Conservation (phyloP, 768 basidiomycete genomes). For the Suillus luteus region DNA sequence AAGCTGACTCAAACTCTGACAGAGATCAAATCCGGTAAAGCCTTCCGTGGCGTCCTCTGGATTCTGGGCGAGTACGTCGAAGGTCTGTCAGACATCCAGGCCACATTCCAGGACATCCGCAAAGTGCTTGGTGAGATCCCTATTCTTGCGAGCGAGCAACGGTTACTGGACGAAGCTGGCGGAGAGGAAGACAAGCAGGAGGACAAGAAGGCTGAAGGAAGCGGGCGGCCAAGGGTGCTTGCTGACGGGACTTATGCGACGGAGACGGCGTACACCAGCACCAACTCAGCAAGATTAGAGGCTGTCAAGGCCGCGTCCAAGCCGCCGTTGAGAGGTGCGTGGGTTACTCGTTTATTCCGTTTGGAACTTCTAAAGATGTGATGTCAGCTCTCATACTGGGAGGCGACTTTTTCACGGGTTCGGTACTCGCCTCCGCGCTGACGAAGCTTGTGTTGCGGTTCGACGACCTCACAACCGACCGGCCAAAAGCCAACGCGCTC, state of each 20-base stretch:
- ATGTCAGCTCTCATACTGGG: constrained; percentile 77
- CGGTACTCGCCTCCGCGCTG: constrained; percentile 85
- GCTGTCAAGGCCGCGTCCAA: constrained; percentile 85
- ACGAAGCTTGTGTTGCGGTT: constrained; percentile 90
- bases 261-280: constrained; percentile 82
- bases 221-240: constrained; percentile 73
- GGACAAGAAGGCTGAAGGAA: constrained; percentile 38
- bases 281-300: constrained; percentile 66
- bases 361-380: not conserved
- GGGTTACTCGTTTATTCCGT: not conserved
- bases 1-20: constrained; percentile 77
- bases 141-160: constrained; percentile 58
- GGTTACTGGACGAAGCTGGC: constrained; percentile 72
- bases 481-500: constrained; percentile 37
- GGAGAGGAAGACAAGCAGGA: constrained; percentile 52
- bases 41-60: constrained; percentile 96
- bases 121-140: not conserved
- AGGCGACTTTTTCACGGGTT: constrained; percentile 96
- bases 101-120: constrained; percentile 36
- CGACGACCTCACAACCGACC: constrained; percentile 51
- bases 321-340: constrained; percentile 82
- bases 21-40: constrained; percentile 92
- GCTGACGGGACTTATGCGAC: constrained; percentile 99
- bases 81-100: constrained; percentile 63
- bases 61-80: constrained; percentile 57